A percentile compares a stretch with the other conserved stretches of the same genome.
phyloP scores from a whole-genome alignment of 2,329 filamentous ascomycete genomes.

The Botrytis fragariae region DNA sequence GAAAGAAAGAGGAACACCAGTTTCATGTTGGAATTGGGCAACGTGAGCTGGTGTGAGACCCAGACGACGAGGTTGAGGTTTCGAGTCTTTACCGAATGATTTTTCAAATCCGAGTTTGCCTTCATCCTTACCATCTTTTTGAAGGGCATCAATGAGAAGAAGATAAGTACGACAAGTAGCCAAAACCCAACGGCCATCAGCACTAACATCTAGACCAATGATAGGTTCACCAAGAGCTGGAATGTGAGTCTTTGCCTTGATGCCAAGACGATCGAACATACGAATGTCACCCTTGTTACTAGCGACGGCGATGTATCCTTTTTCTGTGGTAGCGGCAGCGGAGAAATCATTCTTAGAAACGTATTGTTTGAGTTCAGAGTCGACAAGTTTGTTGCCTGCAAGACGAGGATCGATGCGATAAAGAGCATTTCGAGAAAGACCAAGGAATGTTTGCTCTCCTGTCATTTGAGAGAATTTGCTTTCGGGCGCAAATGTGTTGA shows the following conservation, averaged over 20 bases:
- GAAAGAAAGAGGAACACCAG: slow-evolving; percentile 79
- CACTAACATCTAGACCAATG: slow-evolving; percentile 89
- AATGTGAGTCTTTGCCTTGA: slow-evolving; percentile 96
- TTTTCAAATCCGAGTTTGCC: slow-evolving; percentile 98
- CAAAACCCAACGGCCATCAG: slow-evolving; percentile 92
- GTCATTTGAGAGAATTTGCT: slow-evolving; percentile 99
- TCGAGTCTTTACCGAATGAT: slow-evolving; percentile 85
- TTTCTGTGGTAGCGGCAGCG: slow-evolving; percentile 87
- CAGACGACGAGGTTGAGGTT: slow-evolving; percentile 88
- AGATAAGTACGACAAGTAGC: slow-evolving; percentile 94
- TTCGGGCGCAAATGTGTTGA: slow-evolving; percentile 88
- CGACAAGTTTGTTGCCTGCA: slow-evolving; percentile 86
- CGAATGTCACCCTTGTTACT: slow-evolving; percentile 98
- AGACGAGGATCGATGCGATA: slow-evolving; percentile 93
- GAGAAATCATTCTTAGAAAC: slow-evolving; percentile 97
- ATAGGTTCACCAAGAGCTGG: slow-evolving; percentile 94
- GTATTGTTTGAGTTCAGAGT: slow-evolving; percentile 92
- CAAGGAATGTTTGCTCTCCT: slow-evolving; percentile 89
- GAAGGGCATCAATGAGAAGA: slow-evolving; percentile 85
- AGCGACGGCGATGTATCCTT: slow-evolving; percentile 94
- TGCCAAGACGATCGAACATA: slow-evolving; percentile 91
- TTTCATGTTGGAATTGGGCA: slow-evolving; percentile 96
- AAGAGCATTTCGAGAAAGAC: slow-evolving; percentile 86
- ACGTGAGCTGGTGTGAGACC: slow-evolving; percentile 88
- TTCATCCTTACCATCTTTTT: slow-evolving; percentile 92